Conservation (phyloP, 2,329 filamentous ascomycete species). For the Aspergillus melleus region DNA sequence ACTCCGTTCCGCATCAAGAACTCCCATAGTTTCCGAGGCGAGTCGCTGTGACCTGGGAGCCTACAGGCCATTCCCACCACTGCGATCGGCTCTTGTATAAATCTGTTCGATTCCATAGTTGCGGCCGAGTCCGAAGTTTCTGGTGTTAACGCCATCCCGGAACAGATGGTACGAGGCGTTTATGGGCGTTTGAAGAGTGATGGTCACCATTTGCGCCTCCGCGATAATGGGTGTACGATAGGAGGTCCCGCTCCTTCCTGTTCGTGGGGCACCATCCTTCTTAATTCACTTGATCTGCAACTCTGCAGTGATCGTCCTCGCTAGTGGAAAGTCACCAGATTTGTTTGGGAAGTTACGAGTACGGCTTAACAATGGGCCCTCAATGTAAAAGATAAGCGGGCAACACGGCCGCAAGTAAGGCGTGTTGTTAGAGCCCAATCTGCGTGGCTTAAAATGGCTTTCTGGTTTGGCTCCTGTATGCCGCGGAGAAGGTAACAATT, state of each 20-base stretch:
- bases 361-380: background rate
- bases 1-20: slow-evolving; percentile 8
- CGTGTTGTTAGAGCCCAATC: too few relatives aligned
- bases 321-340: background rate
- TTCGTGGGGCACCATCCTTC: background rate
- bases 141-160: slow-evolving; percentile 5
- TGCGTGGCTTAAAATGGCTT: too few relatives aligned
- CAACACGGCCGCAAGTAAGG: too few relatives aligned
- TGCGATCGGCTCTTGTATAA: slow-evolving; percentile 11
- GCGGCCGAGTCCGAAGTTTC: slow-evolving; percentile 4
- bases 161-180: background rate
- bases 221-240: background rate
- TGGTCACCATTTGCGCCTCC: background rate
- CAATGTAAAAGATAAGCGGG: too few relatives aligned
- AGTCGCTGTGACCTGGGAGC: slow-evolving; percentile 7
- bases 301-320: background rate
- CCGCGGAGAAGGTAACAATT: too few relatives aligned
- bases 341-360: background rate
- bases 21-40: slow-evolving; percentile 9
- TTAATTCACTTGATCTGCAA: background rate
- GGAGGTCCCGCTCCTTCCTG: background rate
- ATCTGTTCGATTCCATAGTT: background rate
- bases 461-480: too few relatives aligned
- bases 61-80: slow-evolving; percentile 10
- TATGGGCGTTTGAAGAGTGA: background rate